Evolutionary conservation across 2,329 filamentous ascomycete genomes (phyloP).

Genomic region (Fusarium albosuccineum): DNA sequence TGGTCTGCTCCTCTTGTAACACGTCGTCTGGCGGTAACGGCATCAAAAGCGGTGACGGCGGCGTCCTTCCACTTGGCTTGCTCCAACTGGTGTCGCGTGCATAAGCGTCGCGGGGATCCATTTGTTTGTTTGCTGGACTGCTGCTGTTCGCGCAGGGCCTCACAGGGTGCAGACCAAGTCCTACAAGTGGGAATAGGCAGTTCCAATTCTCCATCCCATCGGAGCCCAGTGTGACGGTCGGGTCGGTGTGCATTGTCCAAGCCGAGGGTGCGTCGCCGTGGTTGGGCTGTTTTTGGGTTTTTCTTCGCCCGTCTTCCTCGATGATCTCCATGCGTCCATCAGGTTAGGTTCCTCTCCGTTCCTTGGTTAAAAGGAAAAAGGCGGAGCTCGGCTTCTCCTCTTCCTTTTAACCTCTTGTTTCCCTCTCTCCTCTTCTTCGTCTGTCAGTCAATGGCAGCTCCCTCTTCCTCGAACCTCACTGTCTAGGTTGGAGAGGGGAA

Average conservation of each 20-base stretch:
- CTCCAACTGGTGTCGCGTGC: constrained; percentile 47
- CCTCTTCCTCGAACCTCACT: constrained; percentile 36
- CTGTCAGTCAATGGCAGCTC: constrained; percentile 30
- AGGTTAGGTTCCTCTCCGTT: not conserved
- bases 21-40: constrained; percentile 16
- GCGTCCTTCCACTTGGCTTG: constrained; percentile 35
- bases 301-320: not conserved
- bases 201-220: constrained; percentile 22
- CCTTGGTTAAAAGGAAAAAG: constrained; percentile 23
- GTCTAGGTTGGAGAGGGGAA: constrained; percentile 40
- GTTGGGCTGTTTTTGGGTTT: not conserved
- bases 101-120: constrained; percentile 40
- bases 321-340: constrained; percentile 7
- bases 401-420: constrained; percentile 16
- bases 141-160: constrained; percentile 15
- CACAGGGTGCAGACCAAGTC: constrained; percentile 2
- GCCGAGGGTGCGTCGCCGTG: not conserved
- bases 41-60: constrained; percentile 42
- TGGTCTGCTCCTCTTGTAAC: not conserved
- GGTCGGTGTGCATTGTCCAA: constrained; percentile 34
- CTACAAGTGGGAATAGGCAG: constrained; percentile 13
- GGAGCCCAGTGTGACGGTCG: constrained; percentile 22
- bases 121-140: not conserved
- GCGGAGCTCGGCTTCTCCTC: constrained; percentile 33
- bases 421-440: constrained; percentile 30